Evolutionary conservation across 371 early-diverging fungal genomes (phyloP).

Genomic region (Mucor racemosus): DNA sequence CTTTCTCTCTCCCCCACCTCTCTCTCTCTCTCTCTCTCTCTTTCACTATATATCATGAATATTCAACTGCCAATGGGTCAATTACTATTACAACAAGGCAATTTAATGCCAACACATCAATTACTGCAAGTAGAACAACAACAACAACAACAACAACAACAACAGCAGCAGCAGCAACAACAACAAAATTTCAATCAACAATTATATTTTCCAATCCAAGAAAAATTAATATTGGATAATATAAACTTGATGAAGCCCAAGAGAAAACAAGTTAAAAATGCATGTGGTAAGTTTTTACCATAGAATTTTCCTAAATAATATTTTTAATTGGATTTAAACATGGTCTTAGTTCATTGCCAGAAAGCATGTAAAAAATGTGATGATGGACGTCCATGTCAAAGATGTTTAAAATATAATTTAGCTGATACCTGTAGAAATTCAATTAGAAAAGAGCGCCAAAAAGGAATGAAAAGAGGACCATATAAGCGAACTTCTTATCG

Average conservation of each 20-base stretch:
- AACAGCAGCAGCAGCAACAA: not conserved
- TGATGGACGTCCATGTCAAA: constrained; percentile 59
- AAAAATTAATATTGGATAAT: not conserved
- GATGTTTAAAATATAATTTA: constrained; percentile 60
- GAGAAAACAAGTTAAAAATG: constrained; percentile 48
- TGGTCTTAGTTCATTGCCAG: constrained; percentile 44
- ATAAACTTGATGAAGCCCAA: constrained; percentile 19
- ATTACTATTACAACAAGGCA: not conserved
- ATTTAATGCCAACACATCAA: not conserved
- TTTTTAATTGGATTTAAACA: not conserved
- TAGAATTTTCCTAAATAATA: not conserved
- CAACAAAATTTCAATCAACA: not conserved
- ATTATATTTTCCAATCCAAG: not conserved
- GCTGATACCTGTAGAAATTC: constrained; percentile 61
- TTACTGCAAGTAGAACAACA: not conserved
- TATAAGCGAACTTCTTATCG: constrained; percentile 27
- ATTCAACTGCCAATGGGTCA: not conserved
- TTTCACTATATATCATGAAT: not conserved
- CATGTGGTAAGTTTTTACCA: constrained; percentile 9
- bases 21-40: not conserved
- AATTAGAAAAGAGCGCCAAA: constrained; percentile 53
- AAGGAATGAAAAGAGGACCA: constrained; percentile 58
- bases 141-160: not conserved
- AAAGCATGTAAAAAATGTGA: constrained; percentile 66
- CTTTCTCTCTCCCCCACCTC: not conserved